These are phyloP conservation scores for Coemansia javaensis DNA, from an alignment of 192 early-diverging fungal species.

Conservation along the genomic window DNA sequence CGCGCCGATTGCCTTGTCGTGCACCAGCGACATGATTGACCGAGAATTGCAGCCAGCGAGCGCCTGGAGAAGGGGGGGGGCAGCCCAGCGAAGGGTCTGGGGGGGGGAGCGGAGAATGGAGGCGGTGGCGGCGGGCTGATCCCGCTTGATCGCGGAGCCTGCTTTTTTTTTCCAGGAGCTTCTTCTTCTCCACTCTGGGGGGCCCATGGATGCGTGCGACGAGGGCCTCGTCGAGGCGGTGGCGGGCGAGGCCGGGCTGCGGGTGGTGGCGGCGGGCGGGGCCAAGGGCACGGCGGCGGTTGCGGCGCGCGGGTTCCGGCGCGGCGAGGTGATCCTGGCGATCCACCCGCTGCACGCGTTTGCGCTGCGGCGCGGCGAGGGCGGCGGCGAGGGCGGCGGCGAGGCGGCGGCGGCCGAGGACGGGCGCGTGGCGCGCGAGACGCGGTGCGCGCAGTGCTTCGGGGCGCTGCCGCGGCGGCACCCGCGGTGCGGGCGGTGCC, in stretches of 20 bases:
- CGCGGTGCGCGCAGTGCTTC: slow-evolving; percentile 30
- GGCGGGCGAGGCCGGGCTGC: slow-evolving; percentile 9
- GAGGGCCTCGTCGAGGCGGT: slow-evolving; percentile 4
- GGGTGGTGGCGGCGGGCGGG: slow-evolving; percentile 8
- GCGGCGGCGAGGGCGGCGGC: not conserved
- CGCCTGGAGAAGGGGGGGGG: no score
- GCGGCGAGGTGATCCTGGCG: slow-evolving; percentile 17
- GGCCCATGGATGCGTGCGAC: no score
- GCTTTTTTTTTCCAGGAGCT: no score
- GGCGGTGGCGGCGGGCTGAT: no score
- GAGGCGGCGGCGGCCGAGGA: not conserved
- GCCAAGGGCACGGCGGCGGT: slow-evolving; percentile 18
- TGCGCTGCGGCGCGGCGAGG: slow-evolving; percentile 12
- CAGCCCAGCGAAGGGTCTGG: no score
- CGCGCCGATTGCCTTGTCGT: slow-evolving; percentile 78
- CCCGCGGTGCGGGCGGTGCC: slow-evolving; percentile 44
- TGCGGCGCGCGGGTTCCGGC: slow-evolving; percentile 7
- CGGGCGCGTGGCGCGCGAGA: not conserved
- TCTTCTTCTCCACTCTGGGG: not conserved
- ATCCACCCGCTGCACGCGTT: slow-evolving; percentile 24
- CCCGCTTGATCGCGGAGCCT: no score
- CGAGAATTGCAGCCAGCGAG: no score
- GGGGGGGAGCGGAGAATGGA: no score
- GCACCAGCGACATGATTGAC: slow-evolving; percentile 50
- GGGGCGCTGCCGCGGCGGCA: slow-evolving; percentile 12